Evolutionary conservation across 1,139 yeast species (phyloP), one percentile per base, ranked within the genome.

Genomic region (Casaregolazyma suthepensis): DNA sequence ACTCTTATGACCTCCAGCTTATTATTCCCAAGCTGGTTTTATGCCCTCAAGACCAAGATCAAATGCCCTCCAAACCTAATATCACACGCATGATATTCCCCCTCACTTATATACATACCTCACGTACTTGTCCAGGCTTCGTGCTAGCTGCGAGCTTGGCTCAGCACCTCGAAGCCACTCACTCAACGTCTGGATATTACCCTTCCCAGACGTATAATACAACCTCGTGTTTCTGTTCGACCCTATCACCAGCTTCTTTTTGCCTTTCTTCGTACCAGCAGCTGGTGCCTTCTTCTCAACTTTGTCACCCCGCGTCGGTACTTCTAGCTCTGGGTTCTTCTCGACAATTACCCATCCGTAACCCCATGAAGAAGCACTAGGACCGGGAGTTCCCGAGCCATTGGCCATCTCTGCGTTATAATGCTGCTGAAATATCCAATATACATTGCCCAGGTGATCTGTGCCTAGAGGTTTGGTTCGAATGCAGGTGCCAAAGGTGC

Each of bases 341-440:
- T 49, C 52, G 13, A 49, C 20, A 12, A 49, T 13, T 13, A 49
- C 44, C 46, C 44, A 49, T n/a, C 52, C 52, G 7, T 43, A 31
- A 1, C 46, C 52, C 52, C 52, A 49, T 6, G 26, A 31, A 7
- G 45, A 26, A 2, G 50, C 38, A 20, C 31, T 10, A 20, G 48
- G 48, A 7, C 13, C 19, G 3, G 48, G 26, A 10, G 48, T 45
- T 18, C 48, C 48, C 29, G 26, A 18, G 17, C 42, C 42, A 4
- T 45, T 38, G 17, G 20, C 20, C 20, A 13, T 20, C 17, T 18
- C 37, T 15, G 22, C 4, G 10, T 12, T 10, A 15, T 45, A 18
- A 45, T 68, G 66, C 50, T 67, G 71, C 56, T 70, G 73, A 51
- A 71, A 64, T 3, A 63, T 60, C 75, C 75, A 71, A 57, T 71